Conservation (phyloP, 169 alveolate species). For the Cryptosporidium canis region DNA sequence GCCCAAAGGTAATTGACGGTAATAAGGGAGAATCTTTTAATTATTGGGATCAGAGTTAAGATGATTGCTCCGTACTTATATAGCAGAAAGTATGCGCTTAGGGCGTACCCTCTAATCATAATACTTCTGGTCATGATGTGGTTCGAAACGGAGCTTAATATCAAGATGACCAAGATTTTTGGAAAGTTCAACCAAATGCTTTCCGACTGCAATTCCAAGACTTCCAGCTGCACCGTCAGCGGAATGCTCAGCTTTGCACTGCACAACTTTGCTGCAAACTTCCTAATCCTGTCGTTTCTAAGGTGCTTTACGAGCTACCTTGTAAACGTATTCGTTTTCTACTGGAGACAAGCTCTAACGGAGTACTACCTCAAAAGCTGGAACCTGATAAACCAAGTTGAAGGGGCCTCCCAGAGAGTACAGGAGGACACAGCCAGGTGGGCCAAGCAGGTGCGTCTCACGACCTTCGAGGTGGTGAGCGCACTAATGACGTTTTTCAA, state of each 20-base stretch:
- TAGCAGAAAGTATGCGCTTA: conserved; percentile 31
- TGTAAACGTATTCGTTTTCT: conserved; percentile 52
- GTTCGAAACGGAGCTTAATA: conserved; percentile 44
- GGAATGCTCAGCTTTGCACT: conserved; percentile 17
- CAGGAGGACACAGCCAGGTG: conserved; percentile 64
- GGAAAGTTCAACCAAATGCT: conserved; percentile 41
- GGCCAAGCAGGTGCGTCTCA: conserved; percentile 38
- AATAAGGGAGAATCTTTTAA: not conserved
- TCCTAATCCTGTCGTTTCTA: not conserved
- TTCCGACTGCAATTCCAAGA: conserved; percentile 47
- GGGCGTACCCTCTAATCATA: conserved; percentile 21
- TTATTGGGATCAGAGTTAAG: not conserved
- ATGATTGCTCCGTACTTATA: conserved; percentile 56
- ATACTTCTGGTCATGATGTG: conserved; percentile 7
- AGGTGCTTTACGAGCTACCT: conserved; percentile 29
- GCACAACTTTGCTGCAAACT: not conserved
- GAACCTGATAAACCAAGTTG: conserved; percentile 18
- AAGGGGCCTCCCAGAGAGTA: conserved; percentile 67
- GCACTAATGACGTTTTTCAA: conserved; percentile 24
- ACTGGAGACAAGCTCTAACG: conserved; percentile 69
- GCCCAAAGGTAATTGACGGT: not conserved
- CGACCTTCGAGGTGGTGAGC: conserved; percentile 18
- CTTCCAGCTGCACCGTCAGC: not conserved
- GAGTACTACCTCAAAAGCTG: conserved; percentile 45
- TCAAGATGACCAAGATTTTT: conserved; percentile 37